phyloP scores from a whole-genome alignment of 1,284 basidiomycete species.

The Hortiboletus rubellus region DNA sequence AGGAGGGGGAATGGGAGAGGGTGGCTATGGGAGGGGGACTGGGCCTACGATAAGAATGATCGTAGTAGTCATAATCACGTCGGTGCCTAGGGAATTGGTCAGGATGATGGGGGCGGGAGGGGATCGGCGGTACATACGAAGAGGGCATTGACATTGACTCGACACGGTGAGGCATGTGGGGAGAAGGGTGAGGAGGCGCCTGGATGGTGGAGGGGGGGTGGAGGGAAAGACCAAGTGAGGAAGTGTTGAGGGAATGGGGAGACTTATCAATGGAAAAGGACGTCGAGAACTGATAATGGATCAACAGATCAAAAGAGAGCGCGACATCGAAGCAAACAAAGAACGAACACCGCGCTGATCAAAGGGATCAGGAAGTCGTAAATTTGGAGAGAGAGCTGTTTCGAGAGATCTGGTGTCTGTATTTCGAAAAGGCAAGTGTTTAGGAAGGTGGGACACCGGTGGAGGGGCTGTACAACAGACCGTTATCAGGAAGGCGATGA shows the following conservation, averaged over 20 bases:
- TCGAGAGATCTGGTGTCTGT: constrained; percentile 35
- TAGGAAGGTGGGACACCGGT: constrained; percentile 28
- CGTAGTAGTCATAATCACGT: constrained; percentile 42
- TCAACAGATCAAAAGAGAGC: constrained; percentile 40
- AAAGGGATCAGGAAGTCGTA: constrained; percentile 38
- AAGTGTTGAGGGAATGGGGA: constrained; percentile 11
- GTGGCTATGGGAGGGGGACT: constrained; percentile 58
- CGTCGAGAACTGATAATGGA: constrained; percentile 39
- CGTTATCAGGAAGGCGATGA: constrained; percentile 37
- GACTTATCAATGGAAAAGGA: constrained; percentile 37
- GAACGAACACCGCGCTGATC: constrained; percentile 40
- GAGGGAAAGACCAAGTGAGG: constrained; percentile 21
- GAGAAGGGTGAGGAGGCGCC: neutral
- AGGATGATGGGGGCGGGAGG: constrained; percentile 1
- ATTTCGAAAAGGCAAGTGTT: constrained; percentile 30
- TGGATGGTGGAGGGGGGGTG: constrained; percentile 9
- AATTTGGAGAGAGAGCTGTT: constrained; percentile 36
- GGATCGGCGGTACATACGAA: constrained; percentile 29
- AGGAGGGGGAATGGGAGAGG: constrained; percentile 60
- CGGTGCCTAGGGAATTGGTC: constrained; percentile 37
- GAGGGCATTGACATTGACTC: constrained; percentile 32
- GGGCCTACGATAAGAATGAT: constrained; percentile 44
- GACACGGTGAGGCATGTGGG: constrained; percentile 37
- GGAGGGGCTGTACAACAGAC: constrained; percentile 28
- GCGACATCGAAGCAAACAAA: constrained; percentile 39